Evolutionary conservation across 192 early-diverging fungal genomes (phyloP).

Genomic region (Funneliformis geosporum): DNA sequence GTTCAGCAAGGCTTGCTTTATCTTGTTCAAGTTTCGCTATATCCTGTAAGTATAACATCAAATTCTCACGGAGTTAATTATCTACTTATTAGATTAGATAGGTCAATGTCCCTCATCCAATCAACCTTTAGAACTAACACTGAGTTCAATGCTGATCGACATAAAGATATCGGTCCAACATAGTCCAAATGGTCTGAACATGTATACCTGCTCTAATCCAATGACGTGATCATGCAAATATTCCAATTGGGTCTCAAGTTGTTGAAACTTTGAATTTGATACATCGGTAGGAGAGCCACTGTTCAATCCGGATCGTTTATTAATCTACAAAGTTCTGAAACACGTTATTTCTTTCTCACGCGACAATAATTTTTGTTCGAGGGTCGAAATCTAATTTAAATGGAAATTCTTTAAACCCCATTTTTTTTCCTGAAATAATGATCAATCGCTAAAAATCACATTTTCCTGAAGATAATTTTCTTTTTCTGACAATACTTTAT

Average conservation of each 20-base stretch:
- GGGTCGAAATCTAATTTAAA: slow-evolving; percentile 7
- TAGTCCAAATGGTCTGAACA: not conserved
- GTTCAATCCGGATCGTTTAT: not conserved
- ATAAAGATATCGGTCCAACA: too few species aligned
- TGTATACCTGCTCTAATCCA: slow-evolving; percentile 22
- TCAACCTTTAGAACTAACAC: too few species aligned
- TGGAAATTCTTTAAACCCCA: too few species aligned
- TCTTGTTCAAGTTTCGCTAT: not conserved
- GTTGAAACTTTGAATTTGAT: slow-evolving; percentile 6
- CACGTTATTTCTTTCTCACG: slow-evolving; percentile 31
- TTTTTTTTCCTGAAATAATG: not conserved
- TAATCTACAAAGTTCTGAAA: not conserved
- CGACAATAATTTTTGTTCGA: slow-evolving; percentile 20
- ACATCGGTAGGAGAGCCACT: not conserved
- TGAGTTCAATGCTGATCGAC: too few species aligned
- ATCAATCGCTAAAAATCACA: not conserved
- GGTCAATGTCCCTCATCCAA: too few species aligned
- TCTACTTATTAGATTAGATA: too few species aligned
- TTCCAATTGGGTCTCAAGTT: slow-evolving; percentile 30
- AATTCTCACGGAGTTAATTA: not conserved
- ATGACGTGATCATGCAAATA: slow-evolving; percentile 25
- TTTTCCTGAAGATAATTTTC: slow-evolving; percentile 8
- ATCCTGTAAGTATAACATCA: not conserved
- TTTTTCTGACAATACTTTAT: slow-evolving; percentile 5
- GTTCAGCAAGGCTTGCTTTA: not conserved